Conservation (phyloP, 164 flowering plant genomes). For the Dillenia turbinata region DNA sequence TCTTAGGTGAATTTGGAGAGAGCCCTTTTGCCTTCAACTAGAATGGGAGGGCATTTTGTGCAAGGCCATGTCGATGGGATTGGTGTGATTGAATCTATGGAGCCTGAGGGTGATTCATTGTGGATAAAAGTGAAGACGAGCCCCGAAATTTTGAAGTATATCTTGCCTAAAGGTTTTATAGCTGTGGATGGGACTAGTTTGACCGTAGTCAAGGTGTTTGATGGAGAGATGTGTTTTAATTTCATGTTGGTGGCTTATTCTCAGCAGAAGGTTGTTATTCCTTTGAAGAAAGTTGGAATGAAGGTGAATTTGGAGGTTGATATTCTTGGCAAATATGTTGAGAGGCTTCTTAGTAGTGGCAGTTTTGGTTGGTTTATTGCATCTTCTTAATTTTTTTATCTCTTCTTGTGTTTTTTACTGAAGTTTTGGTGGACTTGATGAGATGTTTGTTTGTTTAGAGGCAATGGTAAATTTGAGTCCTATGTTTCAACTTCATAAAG, state of each 20-base stretch:
- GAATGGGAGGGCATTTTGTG: slow-evolving; percentile 98
- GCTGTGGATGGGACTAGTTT: slow-evolving; percentile 93
- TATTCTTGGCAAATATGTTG: slow-evolving; percentile 90
- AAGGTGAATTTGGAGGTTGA: slow-evolving; percentile 97
- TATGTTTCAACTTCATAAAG: no score
- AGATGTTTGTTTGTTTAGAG: no score
- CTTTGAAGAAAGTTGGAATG: slow-evolving; percentile 82
- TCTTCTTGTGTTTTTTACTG: no score
- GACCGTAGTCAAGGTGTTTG: slow-evolving; percentile 85
- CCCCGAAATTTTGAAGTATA: slow-evolving; percentile 54
- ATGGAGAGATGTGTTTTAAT: slow-evolving; percentile 70
- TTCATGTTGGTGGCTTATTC: slow-evolving; percentile 91
- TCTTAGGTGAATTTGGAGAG: slow-evolving; percentile 74
- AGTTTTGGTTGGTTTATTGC: slow-evolving; percentile 24
- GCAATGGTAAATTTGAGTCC: no score
- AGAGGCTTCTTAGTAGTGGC: slow-evolving; percentile 66
- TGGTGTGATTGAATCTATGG: slow-evolving; percentile 61
- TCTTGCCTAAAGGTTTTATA: slow-evolving; percentile 87
- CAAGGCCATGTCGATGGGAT: slow-evolving; percentile 96
- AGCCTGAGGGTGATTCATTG: slow-evolving; percentile 70
- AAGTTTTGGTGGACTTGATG: no score
- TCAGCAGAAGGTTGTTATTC: slow-evolving; percentile 81
- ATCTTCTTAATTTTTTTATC: slow-evolving; percentile 12
- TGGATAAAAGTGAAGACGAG: slow-evolving; percentile 77
- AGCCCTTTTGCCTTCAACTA: slow-evolving; percentile 38